phyloP scores from a whole-genome alignment of 495 filamentous ascomycete genomes.

The Bryoglossum gracile region DNA sequence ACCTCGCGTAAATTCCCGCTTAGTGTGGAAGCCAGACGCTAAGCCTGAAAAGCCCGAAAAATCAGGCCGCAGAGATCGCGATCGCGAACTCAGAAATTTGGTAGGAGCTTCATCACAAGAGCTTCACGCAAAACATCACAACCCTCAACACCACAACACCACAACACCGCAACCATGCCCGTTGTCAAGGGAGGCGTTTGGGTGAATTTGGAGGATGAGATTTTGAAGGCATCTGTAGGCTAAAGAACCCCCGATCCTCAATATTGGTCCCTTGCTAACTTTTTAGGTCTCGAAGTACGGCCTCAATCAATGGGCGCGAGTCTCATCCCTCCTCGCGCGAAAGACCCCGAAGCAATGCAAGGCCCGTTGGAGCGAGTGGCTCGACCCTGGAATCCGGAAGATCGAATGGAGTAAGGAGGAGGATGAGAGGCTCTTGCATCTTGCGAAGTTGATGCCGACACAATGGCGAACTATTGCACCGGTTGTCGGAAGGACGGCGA shows the following conservation, averaged over 20 bases:
- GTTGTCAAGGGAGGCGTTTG: slow-evolving; percentile 98
- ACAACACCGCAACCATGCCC: slow-evolving; percentile 57
- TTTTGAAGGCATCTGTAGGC: neutral
- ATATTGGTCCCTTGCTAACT: neutral
- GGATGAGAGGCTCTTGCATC: slow-evolving; percentile 91
- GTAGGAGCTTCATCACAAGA: too few species aligned
- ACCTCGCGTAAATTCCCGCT: too few species aligned
- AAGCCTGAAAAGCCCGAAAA: neutral
- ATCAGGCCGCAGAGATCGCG: neutral
- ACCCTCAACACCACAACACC: slow-evolving; percentile 6
- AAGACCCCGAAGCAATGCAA: slow-evolving; percentile 99
- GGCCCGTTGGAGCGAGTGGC: slow-evolving; percentile 96
- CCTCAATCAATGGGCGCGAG: slow-evolving; percentile 97
- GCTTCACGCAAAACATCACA: neutral
- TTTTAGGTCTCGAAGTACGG: slow-evolving; percentile 84
- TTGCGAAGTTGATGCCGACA: slow-evolving; percentile 97
- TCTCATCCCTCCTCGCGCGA: slow-evolving; percentile 91
- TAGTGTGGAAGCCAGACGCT: too few species aligned
- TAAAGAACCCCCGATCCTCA: neutral
- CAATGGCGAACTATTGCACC: slow-evolving; percentile 99
- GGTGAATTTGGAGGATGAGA: slow-evolving; percentile 59
- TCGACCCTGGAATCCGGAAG: slow-evolving; percentile 94
- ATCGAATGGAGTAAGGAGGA: slow-evolving; percentile 99
- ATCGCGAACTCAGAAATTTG: slow-evolving; percentile 9
- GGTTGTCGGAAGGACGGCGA: slow-evolving; percentile 91